phyloP scores from a whole-genome alignment of 805 yeast genomes.

The Suhomyces pyralidae region DNA sequence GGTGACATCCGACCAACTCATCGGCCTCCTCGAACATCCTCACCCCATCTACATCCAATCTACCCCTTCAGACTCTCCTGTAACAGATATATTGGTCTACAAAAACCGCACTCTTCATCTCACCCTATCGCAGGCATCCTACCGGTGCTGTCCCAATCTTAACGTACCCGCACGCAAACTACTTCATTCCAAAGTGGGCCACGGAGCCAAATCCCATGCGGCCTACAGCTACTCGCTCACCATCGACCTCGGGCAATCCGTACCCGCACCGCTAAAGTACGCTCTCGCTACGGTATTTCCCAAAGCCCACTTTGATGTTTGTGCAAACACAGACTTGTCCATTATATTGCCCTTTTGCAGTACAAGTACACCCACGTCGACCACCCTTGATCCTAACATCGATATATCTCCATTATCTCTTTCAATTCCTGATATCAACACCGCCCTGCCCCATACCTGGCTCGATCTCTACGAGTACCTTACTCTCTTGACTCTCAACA shows the following conservation, averaged over 20 bases:
- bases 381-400: neutral
- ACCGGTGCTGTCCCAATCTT: constrained; percentile 9
- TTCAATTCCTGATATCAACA: neutral
- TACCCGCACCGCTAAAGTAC: constrained; percentile 3
- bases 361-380: neutral
- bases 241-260: neutral
- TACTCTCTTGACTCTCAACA: constrained; percentile 14
- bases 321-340: neutral
- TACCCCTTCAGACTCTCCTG: neutral
- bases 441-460: constrained; percentile 4
- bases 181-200: constrained; percentile 16
- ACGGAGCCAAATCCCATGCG: constrained; percentile 16
- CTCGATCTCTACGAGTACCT: constrained; percentile 18
- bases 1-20: neutral
- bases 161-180: constrained; percentile 10
- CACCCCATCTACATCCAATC: neutral
- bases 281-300: constrained; percentile 3
- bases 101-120: constrained; percentile 3
- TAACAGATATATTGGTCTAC: neutral
- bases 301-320: neutral
- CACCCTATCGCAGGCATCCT: constrained; percentile 5
- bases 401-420: neutral
- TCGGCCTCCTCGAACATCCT: neutral
- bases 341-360: too few relatives aligned
- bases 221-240: constrained; percentile 9